Evolutionary conservation across 2,329 filamentous ascomycete genomes (phyloP), one percentile per base, ranked within the genome.

Genomic region (Aspergillus viridinutans): DNA sequence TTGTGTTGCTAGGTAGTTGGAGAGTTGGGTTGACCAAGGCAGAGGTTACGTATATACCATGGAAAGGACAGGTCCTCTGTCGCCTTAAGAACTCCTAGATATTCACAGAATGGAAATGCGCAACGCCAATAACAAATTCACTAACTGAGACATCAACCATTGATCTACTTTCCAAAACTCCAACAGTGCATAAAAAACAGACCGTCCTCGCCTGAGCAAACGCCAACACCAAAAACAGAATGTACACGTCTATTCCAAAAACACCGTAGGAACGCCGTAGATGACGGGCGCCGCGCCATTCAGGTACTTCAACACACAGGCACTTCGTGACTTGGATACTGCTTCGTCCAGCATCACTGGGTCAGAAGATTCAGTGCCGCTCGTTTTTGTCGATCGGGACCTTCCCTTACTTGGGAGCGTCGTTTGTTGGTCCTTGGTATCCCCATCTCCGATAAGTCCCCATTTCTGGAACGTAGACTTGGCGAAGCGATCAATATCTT

Each of bases 401-500:
- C 69, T 71, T 55, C 49, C 57, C 43, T 66, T 70, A 65, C 64
- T 73, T 49, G 58, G 12, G 2, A 47, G 43, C 12, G 43, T 23
- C 43, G 21, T 14, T 25, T 3, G 3, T 14, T 23, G 23, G 43
- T 4, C 51, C 14, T 35, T 48, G 20, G 42, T 63, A 53, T 52
- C 61, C 32, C 62, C 68, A 72, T 57, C 81, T 81, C 72, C 65
- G 65, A 89, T 78, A 6, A 99, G 73, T 0, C 94, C 94, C 94
- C 94, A 99, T 66, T 88, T 83, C 70, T 94, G 89, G 71, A 96
- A 89, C 2, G 89, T 80, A 26, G 83, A 81, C 35, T 88, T 85
- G 0, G 92, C 90, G 72, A 96, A 96, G 20, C 92, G 89, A 77
- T 99, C 95, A 72, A 97, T 96, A 72, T 99, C 94, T 67, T 90